Base-by-base conservation (phyloP, 805 yeast genomes). In the Nakazawaea siamensis region DNA sequence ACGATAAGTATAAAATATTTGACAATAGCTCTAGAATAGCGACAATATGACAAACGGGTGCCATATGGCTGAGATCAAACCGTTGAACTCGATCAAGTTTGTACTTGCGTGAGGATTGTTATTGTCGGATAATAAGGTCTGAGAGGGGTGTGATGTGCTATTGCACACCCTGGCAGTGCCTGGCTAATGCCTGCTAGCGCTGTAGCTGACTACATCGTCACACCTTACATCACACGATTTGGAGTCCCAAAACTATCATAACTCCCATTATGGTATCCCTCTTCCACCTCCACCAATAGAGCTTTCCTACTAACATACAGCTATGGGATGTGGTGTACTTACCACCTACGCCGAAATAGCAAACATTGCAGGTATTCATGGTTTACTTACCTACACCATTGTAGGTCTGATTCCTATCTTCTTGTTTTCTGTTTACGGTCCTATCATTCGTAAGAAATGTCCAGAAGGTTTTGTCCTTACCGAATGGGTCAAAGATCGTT, bases 381-480 rank as follows among this genome's bases (percentile, higher is more conserved):
- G 96, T 3, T 64, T 88, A 31, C 51, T 88, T 37, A 94, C 84
- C 7, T 88, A 88, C 51, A 75, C 87, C 1, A 44, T 85, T 10
- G 60, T 80, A 13, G 92, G 95, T 24, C 80, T 95, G 1, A 55
- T 88, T 31, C 97, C 97, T 4, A 79, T 88, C 58, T 65, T 83
- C 41, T 57, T 84, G n/a, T 88, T 88, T 63, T 84, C 92, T 1
- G 69, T 71, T 35, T 58, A 83, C 39, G 96, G 96, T 1, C 96
- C 97, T 1, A 52, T 76, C 8, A 78, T 88, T 40, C 66, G 95
- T 44, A 70, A 64, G 40, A 70, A 71, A 45, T 83, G 94, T 46
- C 97, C 97, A 0, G 74, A 83, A 7, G 97, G 96, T 3, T 88
- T 88, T 54, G 87, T 88, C 18, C 61, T 88, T 46, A 86, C 95